Evolutionary conservation across 805 yeast species (phyloP).

Genomic region (Saccharomyces kudriavzevii): DNA sequence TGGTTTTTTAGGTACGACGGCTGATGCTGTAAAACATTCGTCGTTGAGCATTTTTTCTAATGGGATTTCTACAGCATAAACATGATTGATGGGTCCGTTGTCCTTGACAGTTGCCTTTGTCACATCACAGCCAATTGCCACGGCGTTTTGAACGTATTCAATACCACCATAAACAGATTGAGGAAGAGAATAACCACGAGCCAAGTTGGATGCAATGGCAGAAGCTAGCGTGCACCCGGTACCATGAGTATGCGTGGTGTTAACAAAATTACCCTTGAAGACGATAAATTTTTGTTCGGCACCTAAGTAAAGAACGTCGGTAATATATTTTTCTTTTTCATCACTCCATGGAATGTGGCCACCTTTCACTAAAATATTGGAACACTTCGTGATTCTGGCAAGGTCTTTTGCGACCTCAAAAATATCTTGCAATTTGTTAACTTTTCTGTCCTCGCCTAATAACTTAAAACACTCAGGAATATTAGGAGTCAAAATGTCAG

Average conservation of each 20-base stretch:
- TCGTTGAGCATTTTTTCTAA: constrained; percentile 30
- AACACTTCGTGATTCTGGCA: constrained; percentile 34
- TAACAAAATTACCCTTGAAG: constrained; percentile 39
- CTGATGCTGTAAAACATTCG: constrained; percentile 25
- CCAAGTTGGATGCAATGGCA: constrained; percentile 67
- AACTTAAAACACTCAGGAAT: constrained; percentile 51
- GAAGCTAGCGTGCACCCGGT: constrained; percentile 87
- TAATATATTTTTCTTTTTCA: constrained; percentile 31
- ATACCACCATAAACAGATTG: constrained; percentile 51
- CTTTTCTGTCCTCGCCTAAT: constrained; percentile 21
- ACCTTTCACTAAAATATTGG: constrained; percentile 64
- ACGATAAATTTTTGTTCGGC: constrained; percentile 31
- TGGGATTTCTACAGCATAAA: constrained; percentile 33
- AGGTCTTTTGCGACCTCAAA: constrained; percentile 34
- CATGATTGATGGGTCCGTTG: constrained; percentile 74
- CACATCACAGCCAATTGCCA: constrained; percentile 36
- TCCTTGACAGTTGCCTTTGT: constrained; percentile 36
- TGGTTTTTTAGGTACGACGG: constrained; percentile 6
- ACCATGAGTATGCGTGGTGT: constrained; percentile 65
- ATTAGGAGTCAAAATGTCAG: constrained; percentile 69
- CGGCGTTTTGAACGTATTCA: constrained; percentile 60
- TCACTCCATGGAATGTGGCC: constrained; percentile 56
- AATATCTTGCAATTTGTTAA: constrained; percentile 36
- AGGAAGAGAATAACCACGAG: constrained; percentile 40
- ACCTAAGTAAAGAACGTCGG: constrained; percentile 49